Percentiles rank a stretch among this genome's conserved stretches.
Conservation (phyloP, 1,284 basidiomycete species). For the Puccinia triticina region DNA sequence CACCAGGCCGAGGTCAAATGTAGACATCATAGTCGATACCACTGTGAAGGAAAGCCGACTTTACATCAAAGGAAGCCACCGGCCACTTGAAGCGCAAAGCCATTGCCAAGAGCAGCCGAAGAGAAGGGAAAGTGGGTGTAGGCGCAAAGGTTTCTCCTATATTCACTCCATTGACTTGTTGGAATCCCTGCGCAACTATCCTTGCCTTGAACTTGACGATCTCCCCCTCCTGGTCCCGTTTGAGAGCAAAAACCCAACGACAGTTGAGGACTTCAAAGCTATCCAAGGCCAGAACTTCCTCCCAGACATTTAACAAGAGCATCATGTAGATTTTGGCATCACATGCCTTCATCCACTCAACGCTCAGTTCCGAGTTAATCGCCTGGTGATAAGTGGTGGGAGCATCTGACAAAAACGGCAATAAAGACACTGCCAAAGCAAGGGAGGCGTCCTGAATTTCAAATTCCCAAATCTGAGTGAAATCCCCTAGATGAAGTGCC, state of each 20-base stretch:
- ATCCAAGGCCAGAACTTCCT: neutral
- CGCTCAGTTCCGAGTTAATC: neutral
- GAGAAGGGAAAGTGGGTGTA: constrained; percentile 18
- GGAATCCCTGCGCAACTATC: constrained; percentile 8
- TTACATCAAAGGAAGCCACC: neutral
- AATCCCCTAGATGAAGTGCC: neutral
- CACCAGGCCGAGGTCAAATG: neutral
- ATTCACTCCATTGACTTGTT: neutral
- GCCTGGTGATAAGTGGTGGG: constrained; percentile 20
- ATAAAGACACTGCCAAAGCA: neutral
- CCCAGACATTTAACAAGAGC: neutral
- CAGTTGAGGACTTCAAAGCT: neutral
- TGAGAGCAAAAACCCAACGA: constrained; percentile 13
- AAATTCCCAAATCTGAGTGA: neutral
- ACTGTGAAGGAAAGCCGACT: constrained; percentile 9
- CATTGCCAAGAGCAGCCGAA: neutral
- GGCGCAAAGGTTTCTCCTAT: constrained; percentile 9
- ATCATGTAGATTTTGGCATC: neutral
- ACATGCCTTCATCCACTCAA: neutral
- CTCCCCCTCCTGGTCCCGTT: neutral
- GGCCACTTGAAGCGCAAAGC: neutral
- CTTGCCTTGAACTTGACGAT: neutral
- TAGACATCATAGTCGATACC: constrained; percentile 5
- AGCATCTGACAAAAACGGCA: neutral
- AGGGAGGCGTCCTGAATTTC: neutral